These are phyloP conservation scores for Ceratocystiopsis brevicomis DNA, from an alignment of 2,329 filamentous ascomycete genomes.

Conservation along the genomic window DNA sequence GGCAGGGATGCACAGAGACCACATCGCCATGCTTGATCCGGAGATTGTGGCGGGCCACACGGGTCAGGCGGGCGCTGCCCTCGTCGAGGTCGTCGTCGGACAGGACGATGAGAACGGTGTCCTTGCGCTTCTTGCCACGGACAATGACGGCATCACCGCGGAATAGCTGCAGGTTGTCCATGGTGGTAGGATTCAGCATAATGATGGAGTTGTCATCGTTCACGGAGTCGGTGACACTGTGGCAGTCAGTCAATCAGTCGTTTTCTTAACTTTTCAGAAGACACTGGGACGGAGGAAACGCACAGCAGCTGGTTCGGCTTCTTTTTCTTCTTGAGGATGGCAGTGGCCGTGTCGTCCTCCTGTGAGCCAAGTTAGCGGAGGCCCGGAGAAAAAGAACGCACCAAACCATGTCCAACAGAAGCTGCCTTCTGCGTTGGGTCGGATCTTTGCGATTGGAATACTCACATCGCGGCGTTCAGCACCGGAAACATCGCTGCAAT, in stretches of 20 bases:
- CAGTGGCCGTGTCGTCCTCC: constrained; percentile 83
- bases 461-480: constrained; percentile 69
- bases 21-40: constrained; percentile 97
- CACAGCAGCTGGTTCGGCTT: constrained; percentile 99
- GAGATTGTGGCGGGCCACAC: constrained; percentile 94
- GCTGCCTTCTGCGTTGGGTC: too few relatives aligned
- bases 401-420: not conserved
- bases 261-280: not conserved
- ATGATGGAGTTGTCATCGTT: constrained; percentile 99
- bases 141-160: constrained; percentile 95
- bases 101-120: constrained; percentile 92
- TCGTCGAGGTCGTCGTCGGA: constrained; percentile 97
- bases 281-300: constrained; percentile 7
- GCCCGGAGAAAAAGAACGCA: not conserved
- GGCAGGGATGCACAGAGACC: constrained; percentile 91
- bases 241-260: not conserved
- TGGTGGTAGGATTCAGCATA: constrained; percentile 92
- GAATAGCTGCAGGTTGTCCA: constrained; percentile 97
- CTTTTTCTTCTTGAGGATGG: constrained; percentile 99
- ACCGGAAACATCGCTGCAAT: constrained; percentile 64
- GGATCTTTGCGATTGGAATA: constrained; percentile 7
- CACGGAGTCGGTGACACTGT: constrained; percentile 86
- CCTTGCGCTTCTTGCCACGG: constrained; percentile 99
- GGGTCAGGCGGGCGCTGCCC: constrained; percentile 91
- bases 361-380: constrained; percentile 18